phyloP scores from a whole-genome alignment of 139 green algal genomes.

The Chlorella sorokiniana region DNA sequence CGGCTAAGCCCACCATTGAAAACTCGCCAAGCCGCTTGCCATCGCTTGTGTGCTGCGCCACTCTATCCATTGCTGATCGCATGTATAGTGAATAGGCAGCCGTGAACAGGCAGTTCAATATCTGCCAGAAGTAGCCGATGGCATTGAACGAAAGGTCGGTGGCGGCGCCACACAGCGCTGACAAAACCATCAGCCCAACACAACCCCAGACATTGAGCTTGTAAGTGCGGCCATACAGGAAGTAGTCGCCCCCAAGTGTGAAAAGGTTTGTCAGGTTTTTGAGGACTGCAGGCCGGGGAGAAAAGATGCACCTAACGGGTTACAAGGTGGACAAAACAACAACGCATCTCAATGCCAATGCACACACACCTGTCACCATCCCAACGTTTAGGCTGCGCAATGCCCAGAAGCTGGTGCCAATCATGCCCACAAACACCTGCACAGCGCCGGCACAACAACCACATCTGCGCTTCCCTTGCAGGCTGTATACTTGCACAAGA shows the following conservation, averaged over 20 bases:
- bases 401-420: slow-evolving; percentile 82
- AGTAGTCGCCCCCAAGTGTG: slow-evolving; percentile 80
- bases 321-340: too few relatives aligned
- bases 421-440: slow-evolving; percentile 96
- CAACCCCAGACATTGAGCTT: slow-evolving; percentile 68
- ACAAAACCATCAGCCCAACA: slow-evolving; percentile 82
- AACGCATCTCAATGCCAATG: too few relatives aligned
- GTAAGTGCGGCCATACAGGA: slow-evolving; percentile 77
- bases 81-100: slow-evolving; percentile 82
- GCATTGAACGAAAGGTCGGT: slow-evolving; percentile 87
- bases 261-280: slow-evolving; percentile 96
- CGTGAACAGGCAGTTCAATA: slow-evolving; percentile 88
- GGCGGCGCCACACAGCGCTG: slow-evolving; percentile 70
- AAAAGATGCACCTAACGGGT: not conserved
- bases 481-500: too few relatives aligned
- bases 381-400: slow-evolving; percentile 76
- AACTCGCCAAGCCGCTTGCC: slow-evolving; percentile 67
- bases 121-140: slow-evolving; percentile 87
- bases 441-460: too few relatives aligned
- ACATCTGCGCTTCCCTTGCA: too few relatives aligned
- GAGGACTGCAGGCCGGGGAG: slow-evolving; percentile 45
- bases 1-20: slow-evolving; percentile 61
- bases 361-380: slow-evolving; percentile 56
- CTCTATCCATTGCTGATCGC: slow-evolving; percentile 81
- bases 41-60: slow-evolving; percentile 44